Evolutionary conservation across 371 early-diverging fungal genomes (phyloP), one percentile per base, ranked within the genome.

Genomic region (Funneliformis caledonium): DNA sequence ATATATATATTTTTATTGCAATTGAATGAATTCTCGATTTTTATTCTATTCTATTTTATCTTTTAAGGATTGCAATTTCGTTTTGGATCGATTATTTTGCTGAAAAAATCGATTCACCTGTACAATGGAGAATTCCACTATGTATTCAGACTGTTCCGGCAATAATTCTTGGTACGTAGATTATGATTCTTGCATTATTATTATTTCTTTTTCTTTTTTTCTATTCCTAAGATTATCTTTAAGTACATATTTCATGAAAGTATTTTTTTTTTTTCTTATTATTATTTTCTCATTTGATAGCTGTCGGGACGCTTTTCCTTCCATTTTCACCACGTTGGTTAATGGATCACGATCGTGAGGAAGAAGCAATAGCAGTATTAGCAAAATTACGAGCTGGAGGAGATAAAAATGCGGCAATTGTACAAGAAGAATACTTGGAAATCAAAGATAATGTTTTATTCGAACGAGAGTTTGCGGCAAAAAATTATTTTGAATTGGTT

Each of bases 291-390:
- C 19, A 22, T n/a, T 42, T 50, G 12, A 79, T 2, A 43, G 42
- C 92, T 33, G 6, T 88, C 43, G 87, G 93, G 78, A 93, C 93
- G 84, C 47, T 90, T 31, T 88, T 95, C 84, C 92, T 96, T 88
- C 98, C 97, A n/a, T 91, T 83, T 85, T 96, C 97, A 7, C 97
- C 97, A 50, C 94, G 97, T 84, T 98, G 96, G 96, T 85, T 98
- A 74, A 76, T 92, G 85, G 9, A 62, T 31, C 52, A 62, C 12
- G 80, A 84, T 64, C 89, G 92, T 16, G 85, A 90, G 45, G 91
- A 91, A 19, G 91, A 93, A 68, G 96, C 94, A 11, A 83, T 89
- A 14, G 72, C 82, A 45, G 90, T 90, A 7, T 84, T 98, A n/a
- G 91, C 95, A 50, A 87, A 90, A 61, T 85, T 97, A 84, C 90